Evolutionary conservation across 805 yeast species (phyloP).

Genomic region (Scheffersomyces ergatensis): DNA sequence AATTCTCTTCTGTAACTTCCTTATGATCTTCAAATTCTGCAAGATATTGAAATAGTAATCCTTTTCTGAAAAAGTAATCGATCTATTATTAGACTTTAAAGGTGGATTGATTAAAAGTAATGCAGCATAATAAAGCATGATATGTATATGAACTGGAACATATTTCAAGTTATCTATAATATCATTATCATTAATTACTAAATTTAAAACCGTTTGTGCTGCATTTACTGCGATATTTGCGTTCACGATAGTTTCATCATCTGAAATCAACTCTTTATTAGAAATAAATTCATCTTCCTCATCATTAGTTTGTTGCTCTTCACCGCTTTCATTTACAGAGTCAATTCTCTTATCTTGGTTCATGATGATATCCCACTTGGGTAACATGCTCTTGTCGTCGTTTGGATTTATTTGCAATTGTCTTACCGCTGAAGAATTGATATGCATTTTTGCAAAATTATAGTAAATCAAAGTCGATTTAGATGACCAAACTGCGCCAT

Average conservation of each 20-base stretch:
- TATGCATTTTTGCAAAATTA: constrained; percentile 74
- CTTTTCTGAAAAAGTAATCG: constrained; percentile 20
- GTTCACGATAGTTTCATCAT: constrained; percentile 32
- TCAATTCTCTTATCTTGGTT: constrained; percentile 5
- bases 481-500: constrained; percentile 61
- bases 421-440: constrained; percentile 52
- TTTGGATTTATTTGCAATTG: constrained; percentile 30
- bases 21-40: constrained; percentile 40
- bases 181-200: constrained; percentile 59
- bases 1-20: constrained; percentile 41
- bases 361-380: constrained; percentile 24
- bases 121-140: constrained; percentile 69
- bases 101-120: constrained; percentile 53
- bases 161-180: constrained; percentile 54
- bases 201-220: constrained; percentile 59
- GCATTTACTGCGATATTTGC: constrained; percentile 58
- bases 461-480: constrained; percentile 69
- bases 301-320: constrained; percentile 13
- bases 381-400: constrained; percentile 24
- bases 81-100: constrained; percentile 18
- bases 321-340: not conserved
- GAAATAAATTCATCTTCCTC: constrained; percentile 31
- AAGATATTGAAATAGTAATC: constrained; percentile 25
- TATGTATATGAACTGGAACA: constrained; percentile 71
- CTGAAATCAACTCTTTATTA: constrained; percentile 28